A percentile compares a stretch with the other conserved stretches of the same genome.
These are phyloP conservation scores for Pestalotiopsis sp. DNA, from an alignment of 2,329 filamentous ascomycete species.

Conservation along the genomic window DNA sequence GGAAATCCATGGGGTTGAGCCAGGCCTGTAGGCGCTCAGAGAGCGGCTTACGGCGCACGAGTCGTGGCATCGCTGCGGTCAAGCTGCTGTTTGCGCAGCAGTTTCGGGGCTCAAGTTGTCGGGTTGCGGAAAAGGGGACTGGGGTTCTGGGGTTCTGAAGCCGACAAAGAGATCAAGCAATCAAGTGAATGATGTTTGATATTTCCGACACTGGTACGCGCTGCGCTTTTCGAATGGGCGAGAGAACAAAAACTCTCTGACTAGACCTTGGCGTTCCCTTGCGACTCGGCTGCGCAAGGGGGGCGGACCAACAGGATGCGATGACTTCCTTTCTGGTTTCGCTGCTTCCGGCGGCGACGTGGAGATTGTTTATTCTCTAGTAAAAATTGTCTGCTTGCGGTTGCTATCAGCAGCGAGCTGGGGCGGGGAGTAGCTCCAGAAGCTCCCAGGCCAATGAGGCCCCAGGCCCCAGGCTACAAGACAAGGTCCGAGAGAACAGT, in stretches of 20 bases:
- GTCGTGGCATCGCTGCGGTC: slow-evolving; percentile 61
- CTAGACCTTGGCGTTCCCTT: not conserved
- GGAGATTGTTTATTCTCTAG: slow-evolving; percentile 6
- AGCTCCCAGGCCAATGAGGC: slow-evolving; percentile 8
- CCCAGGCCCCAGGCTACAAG: not conserved
- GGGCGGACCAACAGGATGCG: not conserved
- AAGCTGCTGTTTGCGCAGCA: slow-evolving; percentile 10
- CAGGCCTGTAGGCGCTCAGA: slow-evolving; percentile 77
- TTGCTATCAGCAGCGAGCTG: not conserved
- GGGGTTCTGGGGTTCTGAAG: not conserved
- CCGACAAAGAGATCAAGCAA: not conserved
- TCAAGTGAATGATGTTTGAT: not conserved
- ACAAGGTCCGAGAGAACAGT: not conserved
- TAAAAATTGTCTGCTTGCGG: slow-evolving; percentile 10
- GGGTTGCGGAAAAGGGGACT: not conserved
- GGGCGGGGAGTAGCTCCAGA: not conserved
- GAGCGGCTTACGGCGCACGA: slow-evolving; percentile 81
- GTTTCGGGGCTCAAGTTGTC: not conserved
- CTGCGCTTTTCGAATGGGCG: not conserved
- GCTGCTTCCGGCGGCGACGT: slow-evolving; percentile 9
- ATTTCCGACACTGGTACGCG: not conserved
- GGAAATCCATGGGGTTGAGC: slow-evolving; percentile 85
- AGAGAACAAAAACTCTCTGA: not conserved
- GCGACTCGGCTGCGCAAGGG: not conserved
- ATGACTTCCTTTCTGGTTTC: not conserved